These are phyloP conservation scores for Moricandia arvensis DNA, from an alignment of 345 rosid genomes.

Conservation along the genomic window DNA sequence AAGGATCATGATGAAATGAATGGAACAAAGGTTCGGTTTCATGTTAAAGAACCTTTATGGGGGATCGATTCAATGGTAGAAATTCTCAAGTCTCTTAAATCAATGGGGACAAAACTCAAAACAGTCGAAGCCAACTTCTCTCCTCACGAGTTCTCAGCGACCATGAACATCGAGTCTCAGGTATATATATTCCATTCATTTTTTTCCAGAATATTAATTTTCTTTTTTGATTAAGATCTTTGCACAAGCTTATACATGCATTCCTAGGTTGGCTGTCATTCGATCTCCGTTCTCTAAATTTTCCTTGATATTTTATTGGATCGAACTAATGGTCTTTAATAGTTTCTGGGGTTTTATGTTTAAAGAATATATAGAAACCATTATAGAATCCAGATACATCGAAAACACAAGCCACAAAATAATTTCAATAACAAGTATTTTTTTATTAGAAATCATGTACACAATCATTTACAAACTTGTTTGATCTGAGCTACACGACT, in stretches of 20 bases:
- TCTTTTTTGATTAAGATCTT: not conserved
- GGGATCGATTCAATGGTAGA: conserved; percentile 62
- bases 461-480: too few species aligned
- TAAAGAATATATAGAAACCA: not conserved
- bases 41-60: conserved; percentile 45
- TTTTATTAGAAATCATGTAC: too few species aligned
- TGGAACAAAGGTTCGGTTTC: conserved; percentile 43
- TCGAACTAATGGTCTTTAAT: not conserved
- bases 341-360: not conserved
- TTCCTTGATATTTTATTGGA: not conserved
- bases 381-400: too few species aligned
- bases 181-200: conserved; percentile 18
- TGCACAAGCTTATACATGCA: not conserved
- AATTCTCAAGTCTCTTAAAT: conserved; percentile 50
- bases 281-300: not conserved
- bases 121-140: conserved; percentile 45
- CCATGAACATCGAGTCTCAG: conserved; percentile 46
- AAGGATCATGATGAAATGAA: not conserved
- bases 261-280: not conserved
- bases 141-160: conserved; percentile 37
- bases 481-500: too few species aligned
- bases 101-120: conserved; percentile 36
- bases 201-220: not conserved
- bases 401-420: too few species aligned
- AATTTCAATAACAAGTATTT: too few species aligned